Base-by-base conservation (phyloP, 164 flowering plant species). In the Tinospora cordifolia region DNA sequence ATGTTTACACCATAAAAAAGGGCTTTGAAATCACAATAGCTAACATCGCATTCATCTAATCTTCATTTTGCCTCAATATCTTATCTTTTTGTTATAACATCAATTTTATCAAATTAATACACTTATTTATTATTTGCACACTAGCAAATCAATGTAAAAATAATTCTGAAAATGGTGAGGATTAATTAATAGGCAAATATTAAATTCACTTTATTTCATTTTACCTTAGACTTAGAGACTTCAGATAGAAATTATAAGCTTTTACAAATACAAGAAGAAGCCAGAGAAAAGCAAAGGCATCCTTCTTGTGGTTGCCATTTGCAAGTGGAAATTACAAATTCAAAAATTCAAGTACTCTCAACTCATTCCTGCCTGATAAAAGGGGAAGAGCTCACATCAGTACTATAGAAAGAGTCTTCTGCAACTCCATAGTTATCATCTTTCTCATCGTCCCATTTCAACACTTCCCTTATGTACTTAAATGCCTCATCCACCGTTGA, bases 381-480 rank as follows among this genome's bases (percentile, higher is more conserved):
- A 0, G 93, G 97, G 0, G 91, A 87, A 8, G 98, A 94, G 78
- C 98, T 94, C 74, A 86, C 69, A 47, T 92, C 98, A 2, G 98
- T 94, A 69, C 97, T 90, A 74, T 87, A 94, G 71, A 88, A 89
- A 8, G 99, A 95, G 73, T 95, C 99, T 72, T 89, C 99, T 0
- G 66, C 80, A 0, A 71, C 85, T 27, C 71, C 87, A 63, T 78
- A 86, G 75, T 76, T 83, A 17, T 86, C 93, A 19, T 91, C 98
- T 73, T 82, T 92, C 80, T 92, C 96, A 3, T 95, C 98, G 27
- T 92, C 98, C 99, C 99, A 95, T 75, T 87, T 91, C 51, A 93
- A 83, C 62, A 95, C 91, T 80, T 95, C 97, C 70, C 95, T 83
- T 74, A 87, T 80, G 57, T 90, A 95, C 82, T 90, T 95, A 75